A percentile compares a stretch with the other conserved stretches of the same genome.
These are phyloP conservation scores for Mortierella sp. DNA, from an alignment of 371 early-diverging fungal species.

Conservation along the genomic window DNA sequence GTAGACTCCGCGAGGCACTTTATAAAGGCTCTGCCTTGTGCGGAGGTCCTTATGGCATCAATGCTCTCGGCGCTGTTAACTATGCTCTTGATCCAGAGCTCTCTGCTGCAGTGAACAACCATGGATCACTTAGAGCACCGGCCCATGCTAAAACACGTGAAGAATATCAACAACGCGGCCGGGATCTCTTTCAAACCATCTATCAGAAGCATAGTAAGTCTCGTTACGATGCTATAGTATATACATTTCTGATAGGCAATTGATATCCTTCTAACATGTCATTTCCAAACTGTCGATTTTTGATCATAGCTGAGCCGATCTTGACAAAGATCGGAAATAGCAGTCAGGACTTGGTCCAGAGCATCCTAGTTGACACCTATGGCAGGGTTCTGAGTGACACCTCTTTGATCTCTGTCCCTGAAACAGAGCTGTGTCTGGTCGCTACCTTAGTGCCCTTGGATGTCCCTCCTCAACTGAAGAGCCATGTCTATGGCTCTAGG, in stretches of 20 bases:
- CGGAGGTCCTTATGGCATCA: slow-evolving; percentile 53
- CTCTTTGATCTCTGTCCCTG: slow-evolving; percentile 26
- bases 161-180: slow-evolving; percentile 41
- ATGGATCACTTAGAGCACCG: slow-evolving; percentile 34
- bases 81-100: slow-evolving; percentile 36
- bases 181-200: slow-evolving; percentile 38
- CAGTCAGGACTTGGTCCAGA: slow-evolving; percentile 39
- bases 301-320: slow-evolving; percentile 38
- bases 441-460: slow-evolving; percentile 62
- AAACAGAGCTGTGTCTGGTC: slow-evolving; percentile 66
- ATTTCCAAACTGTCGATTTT: neutral
- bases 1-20: slow-evolving; percentile 37
- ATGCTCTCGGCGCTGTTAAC: slow-evolving; percentile 48
- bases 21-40: slow-evolving; percentile 42
- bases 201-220: slow-evolving; percentile 47
- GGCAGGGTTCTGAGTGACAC: slow-evolving; percentile 43
- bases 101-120: slow-evolving; percentile 25
- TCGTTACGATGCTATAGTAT: neutral
- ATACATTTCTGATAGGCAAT: neutral
- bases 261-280: neutral
- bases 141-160: slow-evolving; percentile 13
- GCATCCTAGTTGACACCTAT: slow-evolving; percentile 44
- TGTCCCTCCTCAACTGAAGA: slow-evolving; percentile 67
- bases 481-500: slow-evolving; percentile 57
- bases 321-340: slow-evolving; percentile 43